A percentile compares a stretch with the other conserved stretches of the same genome.
Conservation (phyloP, 2,329 filamentous ascomycete species). For the Mycosphaerella arachidis region DNA sequence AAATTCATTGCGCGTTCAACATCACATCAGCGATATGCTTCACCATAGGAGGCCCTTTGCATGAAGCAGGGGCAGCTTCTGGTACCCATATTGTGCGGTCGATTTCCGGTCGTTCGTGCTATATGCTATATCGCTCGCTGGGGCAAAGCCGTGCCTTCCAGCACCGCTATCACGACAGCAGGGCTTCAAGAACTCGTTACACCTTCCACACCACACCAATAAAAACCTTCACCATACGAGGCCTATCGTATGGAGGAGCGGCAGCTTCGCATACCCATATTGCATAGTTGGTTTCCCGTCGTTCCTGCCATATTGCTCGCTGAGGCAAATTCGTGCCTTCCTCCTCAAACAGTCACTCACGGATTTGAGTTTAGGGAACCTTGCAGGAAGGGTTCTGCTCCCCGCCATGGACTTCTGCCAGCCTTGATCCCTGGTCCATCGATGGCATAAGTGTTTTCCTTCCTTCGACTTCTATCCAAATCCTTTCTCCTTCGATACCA, state of each 20-base stretch:
- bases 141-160: neutral
- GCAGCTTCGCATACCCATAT: conserved; percentile 3
- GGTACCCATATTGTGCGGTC: neutral
- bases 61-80: neutral
- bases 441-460: neutral
- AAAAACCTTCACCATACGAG: neutral
- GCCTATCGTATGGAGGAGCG: neutral
- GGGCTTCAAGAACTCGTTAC: neutral
- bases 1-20: neutral
- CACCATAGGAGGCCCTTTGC: neutral
- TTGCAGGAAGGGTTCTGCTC: neutral
- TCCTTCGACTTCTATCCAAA: neutral
- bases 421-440: neutral
- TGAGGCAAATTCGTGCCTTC: neutral
- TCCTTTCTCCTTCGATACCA: neutral
- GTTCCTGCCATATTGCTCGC: neutral
- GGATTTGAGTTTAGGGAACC: neutral
- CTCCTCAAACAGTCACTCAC: neutral
- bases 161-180: neutral
- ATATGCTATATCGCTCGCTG: neutral
- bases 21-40: neutral
- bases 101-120: neutral
- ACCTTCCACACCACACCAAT: neutral
- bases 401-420: neutral
- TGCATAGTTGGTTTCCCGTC: neutral